A percentile compares a stretch with the other conserved stretches of the same genome.
phyloP scores from a whole-genome alignment of 768 basidiomycete genomes.

The Hortiboletus flavorubellus region DNA sequence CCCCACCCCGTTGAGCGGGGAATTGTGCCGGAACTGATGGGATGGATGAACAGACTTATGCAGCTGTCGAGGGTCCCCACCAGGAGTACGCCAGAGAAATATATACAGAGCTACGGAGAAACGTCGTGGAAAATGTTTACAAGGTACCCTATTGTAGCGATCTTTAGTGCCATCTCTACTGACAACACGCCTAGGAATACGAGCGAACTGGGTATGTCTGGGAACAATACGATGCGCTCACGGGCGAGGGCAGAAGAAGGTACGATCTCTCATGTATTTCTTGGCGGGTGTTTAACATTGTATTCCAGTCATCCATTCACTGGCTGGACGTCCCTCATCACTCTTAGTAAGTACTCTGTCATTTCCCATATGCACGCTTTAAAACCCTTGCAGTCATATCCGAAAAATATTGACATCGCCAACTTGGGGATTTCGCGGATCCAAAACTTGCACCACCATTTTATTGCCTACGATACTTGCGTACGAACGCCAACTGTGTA shows the following conservation, averaged over 20 bases:
- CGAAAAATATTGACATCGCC: slow-evolving; percentile 53
- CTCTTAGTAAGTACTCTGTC: slow-evolving; percentile 64
- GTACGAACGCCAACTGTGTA: background rate
- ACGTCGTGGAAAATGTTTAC: slow-evolving; percentile 82
- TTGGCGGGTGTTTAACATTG: slow-evolving; percentile 3
- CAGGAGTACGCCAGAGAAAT: slow-evolving; percentile 71
- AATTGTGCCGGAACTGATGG: background rate
- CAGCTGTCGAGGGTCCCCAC: slow-evolving; percentile 74
- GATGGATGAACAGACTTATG: slow-evolving; percentile 59
- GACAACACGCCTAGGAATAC: slow-evolving; percentile 61
- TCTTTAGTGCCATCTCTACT: background rate
- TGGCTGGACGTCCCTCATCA: slow-evolving; percentile 90
- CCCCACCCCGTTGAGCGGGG: background rate
- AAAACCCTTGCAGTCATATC: slow-evolving; percentile 49
- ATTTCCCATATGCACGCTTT: background rate
- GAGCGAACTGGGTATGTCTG: slow-evolving; percentile 92
- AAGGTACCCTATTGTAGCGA: slow-evolving; percentile 40
- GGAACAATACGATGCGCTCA: slow-evolving; percentile 91
- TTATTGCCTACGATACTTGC: background rate
- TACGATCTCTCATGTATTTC: slow-evolving; percentile 30
- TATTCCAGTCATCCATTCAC: slow-evolving; percentile 85
- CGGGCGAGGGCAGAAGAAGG: slow-evolving; percentile 85
- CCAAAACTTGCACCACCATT: background rate
- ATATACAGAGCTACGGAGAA: slow-evolving; percentile 75
- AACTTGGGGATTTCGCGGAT: background rate